Percentiles rank a stretch among this genome's conserved stretches.
These are phyloP conservation scores for Ogataea haglerorum DNA, from an alignment of 805 yeast species.

Conservation along the genomic window DNA sequence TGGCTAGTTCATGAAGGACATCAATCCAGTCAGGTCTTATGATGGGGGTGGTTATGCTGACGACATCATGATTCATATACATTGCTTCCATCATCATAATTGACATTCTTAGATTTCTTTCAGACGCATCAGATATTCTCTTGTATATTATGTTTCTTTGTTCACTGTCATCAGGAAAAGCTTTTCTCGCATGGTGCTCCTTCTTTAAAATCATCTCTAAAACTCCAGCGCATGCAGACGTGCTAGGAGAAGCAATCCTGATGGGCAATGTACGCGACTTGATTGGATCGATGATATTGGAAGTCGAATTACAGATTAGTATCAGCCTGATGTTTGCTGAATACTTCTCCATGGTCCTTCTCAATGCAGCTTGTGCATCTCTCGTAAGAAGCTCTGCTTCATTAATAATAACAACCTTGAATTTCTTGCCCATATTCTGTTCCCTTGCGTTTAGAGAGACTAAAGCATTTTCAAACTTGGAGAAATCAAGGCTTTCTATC, in stretches of 20 bases:
- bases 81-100: constrained; percentile 80
- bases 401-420: constrained; percentile 80
- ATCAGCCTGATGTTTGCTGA: constrained; percentile 82
- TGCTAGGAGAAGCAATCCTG: constrained; percentile 80
- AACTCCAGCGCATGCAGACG: constrained; percentile 53
- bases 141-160: constrained; percentile 38
- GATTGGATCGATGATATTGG: constrained; percentile 90
- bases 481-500: constrained; percentile 88
- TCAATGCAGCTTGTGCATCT: constrained; percentile 93
- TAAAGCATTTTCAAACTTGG: constrained; percentile 40
- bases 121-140: constrained; percentile 51
- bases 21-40: constrained; percentile 86
- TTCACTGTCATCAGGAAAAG: constrained; percentile 34
- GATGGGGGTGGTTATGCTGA: constrained; percentile 46
- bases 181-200: constrained; percentile 42
- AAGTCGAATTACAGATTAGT: constrained; percentile 82
- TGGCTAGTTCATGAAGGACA: constrained; percentile 67
- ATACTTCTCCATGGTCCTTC: constrained; percentile 95
- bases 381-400: constrained; percentile 87
- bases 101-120: constrained; percentile 75
- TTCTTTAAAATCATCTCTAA: constrained; percentile 52
- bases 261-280: constrained; percentile 86
- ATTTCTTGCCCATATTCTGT: constrained; percentile 36
- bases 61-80: constrained; percentile 60
- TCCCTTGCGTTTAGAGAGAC: constrained; percentile 34